A percentile compares a stretch with the other conserved stretches of the same genome.
phyloP scores from a whole-genome alignment of 768 basidiomycete species.

The Crucibulum laeve region DNA sequence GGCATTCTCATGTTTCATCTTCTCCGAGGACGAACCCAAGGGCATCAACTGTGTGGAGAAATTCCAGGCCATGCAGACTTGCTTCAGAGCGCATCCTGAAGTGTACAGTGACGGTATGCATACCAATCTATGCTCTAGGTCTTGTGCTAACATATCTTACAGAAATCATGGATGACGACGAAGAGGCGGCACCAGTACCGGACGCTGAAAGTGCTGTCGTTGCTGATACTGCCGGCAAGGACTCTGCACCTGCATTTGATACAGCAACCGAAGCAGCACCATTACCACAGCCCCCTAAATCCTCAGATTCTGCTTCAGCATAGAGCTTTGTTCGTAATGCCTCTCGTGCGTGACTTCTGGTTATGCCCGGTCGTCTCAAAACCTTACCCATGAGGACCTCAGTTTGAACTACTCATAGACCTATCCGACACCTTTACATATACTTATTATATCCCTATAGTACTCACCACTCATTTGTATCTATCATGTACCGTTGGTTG shows the following conservation, averaged over 20 bases:
- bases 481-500: too few relatives aligned
- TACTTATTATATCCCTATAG: slow-evolving; percentile 14
- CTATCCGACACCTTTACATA: too few relatives aligned
- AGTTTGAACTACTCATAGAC: too few relatives aligned
- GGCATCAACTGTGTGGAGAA: slow-evolving; percentile 97
- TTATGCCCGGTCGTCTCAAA: too few relatives aligned
- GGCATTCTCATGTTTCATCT: slow-evolving; percentile 96
- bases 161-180: slow-evolving; percentile 73
- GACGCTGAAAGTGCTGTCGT: slow-evolving; percentile 11
- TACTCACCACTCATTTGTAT: slow-evolving; percentile 1
- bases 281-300: too few relatives aligned
- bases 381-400: too few relatives aligned
- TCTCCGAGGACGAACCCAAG: slow-evolving; percentile 92
- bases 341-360: too few relatives aligned
- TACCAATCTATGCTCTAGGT: neutral
- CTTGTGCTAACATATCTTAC: slow-evolving; percentile 1
- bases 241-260: neutral
- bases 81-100: slow-evolving; percentile 94
- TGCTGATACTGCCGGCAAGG: neutral
- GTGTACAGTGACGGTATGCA: slow-evolving; percentile 88
- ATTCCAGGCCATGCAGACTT: slow-evolving; percentile 96
- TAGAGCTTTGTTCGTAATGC: too few relatives aligned
- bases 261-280: slow-evolving; percentile 2
- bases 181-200: too few relatives aligned
- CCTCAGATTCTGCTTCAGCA: too few relatives aligned